Evolutionary conservation across 345 rosid genomes (phyloP).

Genomic region (Abelmoschus esculentus): DNA sequence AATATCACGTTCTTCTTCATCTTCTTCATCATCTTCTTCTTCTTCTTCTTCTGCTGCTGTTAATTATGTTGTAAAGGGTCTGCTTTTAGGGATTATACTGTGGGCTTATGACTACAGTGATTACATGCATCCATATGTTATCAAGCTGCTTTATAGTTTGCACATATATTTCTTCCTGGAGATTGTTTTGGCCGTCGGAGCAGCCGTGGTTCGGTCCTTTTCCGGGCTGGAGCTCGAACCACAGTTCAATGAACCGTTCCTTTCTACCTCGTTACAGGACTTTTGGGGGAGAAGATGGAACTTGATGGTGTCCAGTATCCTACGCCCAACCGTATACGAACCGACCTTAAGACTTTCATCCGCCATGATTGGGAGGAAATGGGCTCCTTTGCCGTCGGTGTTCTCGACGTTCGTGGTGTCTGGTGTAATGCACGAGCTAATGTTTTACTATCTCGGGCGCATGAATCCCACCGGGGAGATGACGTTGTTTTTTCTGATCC

Average conservation of each 20-base stretch:
- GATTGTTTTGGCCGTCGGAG: conserved; percentile 28
- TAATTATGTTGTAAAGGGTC: conserved; percentile 28
- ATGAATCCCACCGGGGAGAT: conserved; percentile 42
- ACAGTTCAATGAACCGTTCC: conserved; percentile 48
- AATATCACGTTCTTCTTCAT: too few relatives aligned
- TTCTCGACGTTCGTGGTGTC: conserved; percentile 42
- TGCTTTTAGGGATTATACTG: conserved; percentile 23
- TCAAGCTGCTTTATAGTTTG: conserved; percentile 27
- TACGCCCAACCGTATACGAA: conserved; percentile 52
- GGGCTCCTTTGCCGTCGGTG: conserved; percentile 36
- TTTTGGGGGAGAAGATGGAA: conserved; percentile 82
- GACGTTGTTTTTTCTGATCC: conserved; percentile 43
- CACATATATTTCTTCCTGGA: conserved; percentile 41
- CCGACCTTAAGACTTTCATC: conserved; percentile 22
- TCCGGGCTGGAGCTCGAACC: conserved; percentile 35
- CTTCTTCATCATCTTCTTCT: too few relatives aligned
- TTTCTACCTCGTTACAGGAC: conserved; percentile 64
- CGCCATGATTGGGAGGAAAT: conserved; percentile 17
- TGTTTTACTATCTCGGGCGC: conserved; percentile 51
- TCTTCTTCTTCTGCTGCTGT: not conserved
- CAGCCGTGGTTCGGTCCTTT: conserved; percentile 29
- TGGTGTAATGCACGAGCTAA: conserved; percentile 54
- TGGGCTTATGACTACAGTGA: conserved; percentile 20
- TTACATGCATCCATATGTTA: conserved; percentile 26
- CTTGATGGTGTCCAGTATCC: conserved; percentile 44